Base-by-base conservation (phyloP, 345 rosid genomes). In the Clausena lansium region DNA sequence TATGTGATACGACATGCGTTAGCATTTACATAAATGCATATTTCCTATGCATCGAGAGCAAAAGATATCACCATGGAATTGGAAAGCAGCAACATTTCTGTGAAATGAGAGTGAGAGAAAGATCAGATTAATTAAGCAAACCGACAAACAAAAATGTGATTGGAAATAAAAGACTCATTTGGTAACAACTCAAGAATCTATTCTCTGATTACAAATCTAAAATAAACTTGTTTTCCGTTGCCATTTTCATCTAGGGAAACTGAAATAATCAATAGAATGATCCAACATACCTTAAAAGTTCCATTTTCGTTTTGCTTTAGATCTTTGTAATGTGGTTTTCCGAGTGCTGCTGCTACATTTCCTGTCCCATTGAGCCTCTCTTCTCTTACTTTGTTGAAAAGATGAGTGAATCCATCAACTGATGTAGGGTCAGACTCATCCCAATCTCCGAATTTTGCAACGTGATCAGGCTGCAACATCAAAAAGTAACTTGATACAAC, bases 381-480 rank as follows among this genome's bases (percentile, higher is more conserved):
- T 63, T 84, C 81, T 45, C 79, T 63, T 28, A 86, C 85, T 32
- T 25, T 64, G 54, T 76, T 64, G 79, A 86, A 86, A 66, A 80
- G 76, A 27, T 69, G 58, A 70, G 84, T 82, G 77, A 64, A 86
- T 5, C 78, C 72, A 14, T 84, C 84, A 20, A 75, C 87, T 47
- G 85, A 70, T 22, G 79, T 73, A 35, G 89, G 87, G 69, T 76
- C 62, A 5, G 27, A 41, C 82, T 77, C 87, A 59, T 86, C 84
- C 89, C 89, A 82, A 4, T 76, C 87, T 2, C 85, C 87, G 8
- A 86, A 84, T 65, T 58, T 82, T 19, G 63, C 30, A 41, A 69
- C 6, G n/a, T 77, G 41, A 32, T 77, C 80, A 30, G 75, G 65
- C 88, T 86, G 83, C 39, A 17, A 58, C 35, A 75, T 30, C 24